Base-by-base conservation (phyloP, 2,329 filamentous ascomycete species). In the Trichophyton mentagrophytes region DNA sequence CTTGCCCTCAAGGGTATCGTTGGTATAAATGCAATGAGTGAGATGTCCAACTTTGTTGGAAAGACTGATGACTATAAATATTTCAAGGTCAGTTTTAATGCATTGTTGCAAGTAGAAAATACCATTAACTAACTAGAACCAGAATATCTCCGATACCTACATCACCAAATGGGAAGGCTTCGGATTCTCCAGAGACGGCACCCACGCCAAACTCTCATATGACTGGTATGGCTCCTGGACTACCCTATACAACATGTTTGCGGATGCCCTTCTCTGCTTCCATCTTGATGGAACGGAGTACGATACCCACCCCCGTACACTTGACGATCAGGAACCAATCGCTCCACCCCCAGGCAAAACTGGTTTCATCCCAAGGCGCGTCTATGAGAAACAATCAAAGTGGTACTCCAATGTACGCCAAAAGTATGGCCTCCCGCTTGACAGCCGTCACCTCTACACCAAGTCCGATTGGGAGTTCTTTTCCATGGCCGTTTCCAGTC, bases 391-490 rank as follows among this genome's bases (percentile, higher is more conserved):
- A 65, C 88, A 95, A 70, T 90, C 86, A 55, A 79, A 85, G 62
- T 95, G 88, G 88, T 95, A 95, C 75, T 79, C 82, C 64, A 80
- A 82, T 13, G 88, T 92, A 8, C 82, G 89, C 65, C 89, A 95
- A 71, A 85, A 82, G 67, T 95, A 92, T 71, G 90, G 90, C 0
- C 76, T 95, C 2, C 89, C 90, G 0, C 81, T 95, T 6, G 90
- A 95, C 73, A 87, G 82, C 66, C 83, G 90, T 49, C 89, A 93
- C 72, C 73, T 92, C 2, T 93, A 93, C 72, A 87, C 89, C 38
- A 95, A 95, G 75, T 90, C 86, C 33, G 90, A 95, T 74, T 95
- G 90, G 90, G 86, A 93, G 67, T 90, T 95, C 71, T 91, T 93
- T 72, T 88, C 89, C 0, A 89, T 90, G 55, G 88, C 89, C 1